Percentiles rank a stretch among this genome's conserved stretches.
phyloP scores from a whole-genome alignment of 2,329 filamentous ascomycete species.

The Dactylellina drechsleri region DNA sequence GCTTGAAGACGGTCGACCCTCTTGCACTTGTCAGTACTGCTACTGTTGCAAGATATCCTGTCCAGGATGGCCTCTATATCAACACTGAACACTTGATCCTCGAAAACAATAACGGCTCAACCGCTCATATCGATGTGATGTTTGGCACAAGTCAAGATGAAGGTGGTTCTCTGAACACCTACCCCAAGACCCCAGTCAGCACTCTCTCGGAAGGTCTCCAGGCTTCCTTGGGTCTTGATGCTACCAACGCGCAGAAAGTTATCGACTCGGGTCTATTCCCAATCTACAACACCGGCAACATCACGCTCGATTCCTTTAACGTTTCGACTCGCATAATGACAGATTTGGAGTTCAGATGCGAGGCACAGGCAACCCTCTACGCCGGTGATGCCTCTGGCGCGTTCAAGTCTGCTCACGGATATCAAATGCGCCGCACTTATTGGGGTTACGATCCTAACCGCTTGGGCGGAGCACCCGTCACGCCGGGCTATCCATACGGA shows the following conservation, averaged over 20 bases:
- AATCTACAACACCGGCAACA: conserved; percentile 64
- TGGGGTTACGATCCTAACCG: conserved; percentile 68
- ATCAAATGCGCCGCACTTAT: conserved; percentile 70
- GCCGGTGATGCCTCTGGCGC: conserved; percentile 64
- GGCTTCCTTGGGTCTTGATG: conserved; percentile 64
- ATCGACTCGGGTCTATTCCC: conserved; percentile 67
- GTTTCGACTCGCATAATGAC: conserved; percentile 68
- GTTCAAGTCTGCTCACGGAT: conserved; percentile 68
- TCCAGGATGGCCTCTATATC: conserved; percentile 70
- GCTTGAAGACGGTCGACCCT: conserved; percentile 66
- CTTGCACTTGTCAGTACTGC: conserved; percentile 62
- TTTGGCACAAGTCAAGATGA: conserved; percentile 69
- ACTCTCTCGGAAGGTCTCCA: conserved; percentile 64
- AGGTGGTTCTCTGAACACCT: conserved; percentile 67
- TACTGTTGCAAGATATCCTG: conserved; percentile 66
- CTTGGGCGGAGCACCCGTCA: conserved; percentile 64
- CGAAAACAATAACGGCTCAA: conserved; percentile 59
- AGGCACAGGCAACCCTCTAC: conserved; percentile 70
- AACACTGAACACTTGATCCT: conserved; percentile 64
- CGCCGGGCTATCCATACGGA: conserved; percentile 62
- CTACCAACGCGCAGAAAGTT: conserved; percentile 62
- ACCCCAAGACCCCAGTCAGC: conserved; percentile 64
- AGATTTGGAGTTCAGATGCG: conserved; percentile 70
- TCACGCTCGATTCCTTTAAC: conserved; percentile 69
- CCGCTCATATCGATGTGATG: conserved; percentile 67